A percentile compares a stretch with the other conserved stretches of the same genome.
These are phyloP conservation scores for Trypanosomatidae sp. DNA, from an alignment of 208 protist species.

Conservation along the genomic window DNA sequence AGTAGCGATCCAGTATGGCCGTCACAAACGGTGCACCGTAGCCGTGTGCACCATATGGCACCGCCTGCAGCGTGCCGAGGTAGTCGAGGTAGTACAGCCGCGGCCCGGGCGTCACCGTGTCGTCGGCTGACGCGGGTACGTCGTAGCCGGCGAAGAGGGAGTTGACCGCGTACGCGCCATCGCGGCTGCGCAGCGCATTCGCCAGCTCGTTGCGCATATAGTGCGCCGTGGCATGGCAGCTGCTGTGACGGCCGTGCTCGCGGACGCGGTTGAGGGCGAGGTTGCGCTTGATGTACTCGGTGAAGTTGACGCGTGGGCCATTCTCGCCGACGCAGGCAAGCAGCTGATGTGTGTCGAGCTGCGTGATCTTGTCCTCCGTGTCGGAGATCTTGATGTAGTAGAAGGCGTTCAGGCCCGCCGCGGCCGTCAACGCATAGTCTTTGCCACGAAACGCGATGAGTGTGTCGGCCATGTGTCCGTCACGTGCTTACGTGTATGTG, in stretches of 20 bases:
- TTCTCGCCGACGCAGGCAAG: conserved; percentile 82
- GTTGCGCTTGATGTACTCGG: conserved; percentile 90
- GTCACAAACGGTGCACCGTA: conserved; percentile 89
- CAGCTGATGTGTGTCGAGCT: conserved; percentile 81
- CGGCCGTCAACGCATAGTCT: conserved; percentile 71
- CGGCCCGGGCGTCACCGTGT: conserved; percentile 33
- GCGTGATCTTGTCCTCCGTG: conserved; percentile 87
- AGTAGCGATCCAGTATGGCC: conserved; percentile 83
- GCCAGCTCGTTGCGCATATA: conserved; percentile 85
- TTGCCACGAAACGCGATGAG: conserved; percentile 83
- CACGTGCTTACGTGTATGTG: conserved; percentile 6
- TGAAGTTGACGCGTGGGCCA: conserved; percentile 87
- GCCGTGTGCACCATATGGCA: conserved; percentile 89
- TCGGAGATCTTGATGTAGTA: conserved; percentile 91
- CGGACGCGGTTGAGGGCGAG: conserved; percentile 75
- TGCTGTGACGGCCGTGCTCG: conserved; percentile 69
- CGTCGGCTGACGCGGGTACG: conserved; percentile 44
- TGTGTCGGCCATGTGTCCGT: conserved; percentile 60
- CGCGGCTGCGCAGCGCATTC: conserved; percentile 62
- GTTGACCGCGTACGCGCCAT: conserved; percentile 83
- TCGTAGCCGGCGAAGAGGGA: conserved; percentile 89
- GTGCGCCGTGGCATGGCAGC: conserved; percentile 69
- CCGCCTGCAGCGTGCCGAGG: conserved; percentile 81
- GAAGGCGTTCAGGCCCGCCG: conserved; percentile 72
- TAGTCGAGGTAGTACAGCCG: conserved; percentile 94